Conservation (phyloP, 2,329 filamentous ascomycete genomes). For the Aphanocladium album region DNA sequence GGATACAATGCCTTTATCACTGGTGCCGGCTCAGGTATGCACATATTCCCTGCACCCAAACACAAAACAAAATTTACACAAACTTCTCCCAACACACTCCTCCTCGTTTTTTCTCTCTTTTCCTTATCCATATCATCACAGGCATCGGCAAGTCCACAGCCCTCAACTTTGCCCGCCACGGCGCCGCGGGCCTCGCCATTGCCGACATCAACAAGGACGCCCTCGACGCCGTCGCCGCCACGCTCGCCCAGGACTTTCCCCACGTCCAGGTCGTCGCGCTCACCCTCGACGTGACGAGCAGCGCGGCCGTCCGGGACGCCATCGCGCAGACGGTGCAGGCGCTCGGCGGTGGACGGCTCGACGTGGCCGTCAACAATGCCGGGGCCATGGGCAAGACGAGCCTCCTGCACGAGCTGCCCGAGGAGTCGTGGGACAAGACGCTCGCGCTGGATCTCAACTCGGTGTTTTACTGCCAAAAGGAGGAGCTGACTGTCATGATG, state of each 20-base stretch:
- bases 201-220: constrained; percentile 37
- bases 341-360: constrained; percentile 51
- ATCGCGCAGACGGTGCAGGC: constrained; percentile 35
- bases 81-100: no score
- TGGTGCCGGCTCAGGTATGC: constrained; percentile 40
- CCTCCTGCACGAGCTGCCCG: constrained; percentile 43
- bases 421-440: constrained; percentile 40
- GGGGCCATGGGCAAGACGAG: constrained; percentile 48
- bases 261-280: constrained; percentile 35
- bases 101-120: constrained; percentile 9
- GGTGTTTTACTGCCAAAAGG: constrained; percentile 52
- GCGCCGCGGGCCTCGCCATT: constrained; percentile 41
- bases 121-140: constrained; percentile 17
- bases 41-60: background rate
- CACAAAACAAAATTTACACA: no score
- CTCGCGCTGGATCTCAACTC: constrained; percentile 44
- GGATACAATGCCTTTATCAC: constrained; percentile 43
- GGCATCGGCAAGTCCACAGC: constrained; percentile 46
- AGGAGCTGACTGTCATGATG: constrained; percentile 47
- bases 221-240: constrained; percentile 26
- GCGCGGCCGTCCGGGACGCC: constrained; percentile 36
- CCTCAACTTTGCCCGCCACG: constrained; percentile 42
- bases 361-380: constrained; percentile 34
- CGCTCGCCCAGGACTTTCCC: constrained; percentile 34
- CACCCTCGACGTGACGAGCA: constrained; percentile 41